Evolutionary conservation across 805 yeast species (phyloP), one percentile per base, ranked within the genome.

Genomic region (Nadsonia fulvescens): DNA sequence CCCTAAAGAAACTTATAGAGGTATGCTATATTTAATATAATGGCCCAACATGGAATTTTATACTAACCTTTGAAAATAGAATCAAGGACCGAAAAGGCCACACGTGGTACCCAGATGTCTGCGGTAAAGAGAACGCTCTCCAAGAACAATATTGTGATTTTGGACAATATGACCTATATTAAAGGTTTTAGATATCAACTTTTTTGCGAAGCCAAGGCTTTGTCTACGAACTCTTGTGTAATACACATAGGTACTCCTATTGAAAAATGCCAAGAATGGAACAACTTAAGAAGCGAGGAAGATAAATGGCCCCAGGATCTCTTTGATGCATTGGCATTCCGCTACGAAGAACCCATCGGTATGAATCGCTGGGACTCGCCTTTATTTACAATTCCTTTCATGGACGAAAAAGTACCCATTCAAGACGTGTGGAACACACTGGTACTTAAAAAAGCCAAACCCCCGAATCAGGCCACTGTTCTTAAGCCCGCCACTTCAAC

Each of bases 141-240:
- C 2, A 61, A 71, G 20, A 55, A 62, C 15, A 70, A 66, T 12
- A 60, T 89, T 15, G 95, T 89, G 1, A 69, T 89, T 10, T 58
- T 89, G 28, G 98, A 89, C 46, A 66, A 89, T 2, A 56, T 82
- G 40, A 70, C 78, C 20, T 89, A 89, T 46, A 89, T 89, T 40
- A 89, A 89, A 44, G 98, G 98, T 0, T 82, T 83, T 47, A 58
- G 98, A 33, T 89, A 89, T 50, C 98, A 89, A 49, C 56, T 89
- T 28, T 82, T 69, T 47, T 83, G 95, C 49, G 98, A 89, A 47
- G 83, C 93, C 19, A 86, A 83, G 46, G 74, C 81, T 1, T 56
- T 70, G 14, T 61, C 70, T 10, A 82, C 95, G 1, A 71, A 89
- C 2, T 74, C 78, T 35, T 75, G 91, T 42, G 76, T 83, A 19